Base-by-base conservation (phyloP, 495 filamentous ascomycete species). In the Penicillium odoratum region DNA sequence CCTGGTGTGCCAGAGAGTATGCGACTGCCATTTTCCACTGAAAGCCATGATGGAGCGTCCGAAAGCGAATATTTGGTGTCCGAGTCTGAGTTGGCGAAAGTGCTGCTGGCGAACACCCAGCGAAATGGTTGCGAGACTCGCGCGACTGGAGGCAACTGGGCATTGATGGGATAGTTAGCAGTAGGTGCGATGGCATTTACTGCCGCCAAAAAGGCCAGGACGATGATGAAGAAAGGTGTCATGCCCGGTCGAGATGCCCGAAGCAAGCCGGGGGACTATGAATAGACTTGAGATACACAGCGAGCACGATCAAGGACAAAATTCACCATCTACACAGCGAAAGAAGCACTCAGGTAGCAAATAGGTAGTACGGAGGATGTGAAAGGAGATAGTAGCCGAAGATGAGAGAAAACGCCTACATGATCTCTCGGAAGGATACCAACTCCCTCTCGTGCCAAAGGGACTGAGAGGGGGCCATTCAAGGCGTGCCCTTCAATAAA, bases 101-200 rank as follows among this genome's bases (percentile, higher is more conserved):
- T 92, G 42, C 84, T 81, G 13, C 76, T 71, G 5, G 88, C 85
- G 67, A 93, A 88, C 38, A 78, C 74, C 71, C 92, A 93, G 36
- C 71, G 74, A 70, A 87, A 93, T 0, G 78, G 74, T 59, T 87
- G 60, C 8, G 78, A 80, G 6, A 87, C 77, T 53, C 87, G 82
- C 4, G 88, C 90, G 51, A 91, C 85, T 4, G 87, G 87, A 38
- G 89, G 89, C 10, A 92, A 78, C 65, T 94, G 89, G 5, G 88
- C 80, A 69, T 92, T 91, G 60, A 93, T 78, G 0, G 88, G 88
- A 51, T 91, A 87, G 36, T 82, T 81, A 49, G 86, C 74, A 26
- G 53, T 67, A 58, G 52, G 81, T 77, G 48, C 65, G 69, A 62
- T 62, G 45, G 83, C 83, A 49, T 65, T 59, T 16, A 76, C 74